A percentile compares a stretch with the other conserved stretches of the same genome.
Evolutionary conservation across 2,329 filamentous ascomycete species (phyloP).

Genomic region (Daldinia sp.): DNA sequence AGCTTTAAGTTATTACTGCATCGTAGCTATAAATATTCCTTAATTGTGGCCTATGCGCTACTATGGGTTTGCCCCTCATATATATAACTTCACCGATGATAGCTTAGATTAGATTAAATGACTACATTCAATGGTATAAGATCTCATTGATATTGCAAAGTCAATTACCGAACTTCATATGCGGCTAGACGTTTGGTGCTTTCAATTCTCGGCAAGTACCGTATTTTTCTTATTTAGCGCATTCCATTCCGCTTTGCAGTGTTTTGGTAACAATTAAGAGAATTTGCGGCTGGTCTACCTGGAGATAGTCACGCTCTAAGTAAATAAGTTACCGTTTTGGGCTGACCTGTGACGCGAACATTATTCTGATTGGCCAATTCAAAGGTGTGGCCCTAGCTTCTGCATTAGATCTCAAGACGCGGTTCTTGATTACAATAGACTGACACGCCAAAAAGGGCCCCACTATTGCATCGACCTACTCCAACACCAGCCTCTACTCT

Average conservation of each 20-base stretch:
- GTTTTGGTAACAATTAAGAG: conserved; percentile 39
- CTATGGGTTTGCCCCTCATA: conserved; percentile 5
- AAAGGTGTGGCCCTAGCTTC: conserved; percentile 30
- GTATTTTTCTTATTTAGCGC: conserved; percentile 18
- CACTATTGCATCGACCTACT: conserved; percentile 38
- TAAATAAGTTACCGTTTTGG: conserved; percentile 52
- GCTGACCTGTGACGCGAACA: conserved; percentile 36
- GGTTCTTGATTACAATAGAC: conserved; percentile 45
- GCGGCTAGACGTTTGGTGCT: conserved; percentile 4
- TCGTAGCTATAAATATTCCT: conserved; percentile 8
- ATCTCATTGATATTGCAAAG: background rate
- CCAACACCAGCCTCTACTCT: conserved; percentile 31
- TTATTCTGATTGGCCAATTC: conserved; percentile 46
- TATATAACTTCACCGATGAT: background rate
- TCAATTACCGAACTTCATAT: background rate
- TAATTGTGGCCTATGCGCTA: conserved; percentile 5
- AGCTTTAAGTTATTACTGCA: conserved; percentile 7
- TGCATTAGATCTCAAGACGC: conserved; percentile 41
- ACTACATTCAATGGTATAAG: too few species aligned
- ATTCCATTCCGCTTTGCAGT: conserved; percentile 26
- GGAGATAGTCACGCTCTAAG: conserved; percentile 47
- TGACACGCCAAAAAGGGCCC: conserved; percentile 47
- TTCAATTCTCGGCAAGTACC: background rate
- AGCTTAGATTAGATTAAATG: background rate
- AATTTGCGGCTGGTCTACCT: conserved; percentile 43